Evolutionary conservation across 306 rosid species (phyloP).

Genomic region (Astragalus glycyphyllos): DNA sequence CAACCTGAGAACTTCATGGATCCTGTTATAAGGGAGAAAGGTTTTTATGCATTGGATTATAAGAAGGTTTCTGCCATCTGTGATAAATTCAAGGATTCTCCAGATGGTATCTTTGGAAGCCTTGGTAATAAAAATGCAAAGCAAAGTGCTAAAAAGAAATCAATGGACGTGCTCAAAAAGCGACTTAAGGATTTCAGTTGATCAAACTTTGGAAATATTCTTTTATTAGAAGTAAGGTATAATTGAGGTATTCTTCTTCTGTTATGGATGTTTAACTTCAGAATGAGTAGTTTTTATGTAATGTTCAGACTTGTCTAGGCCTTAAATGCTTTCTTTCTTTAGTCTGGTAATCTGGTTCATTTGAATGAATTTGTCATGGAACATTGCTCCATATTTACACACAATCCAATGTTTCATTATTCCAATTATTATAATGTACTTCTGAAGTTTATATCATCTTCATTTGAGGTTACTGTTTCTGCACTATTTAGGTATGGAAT

Average conservation of each 20-base stretch:
- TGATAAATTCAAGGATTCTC: constrained; percentile 83
- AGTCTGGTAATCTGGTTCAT: background rate
- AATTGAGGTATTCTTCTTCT: constrained; percentile 25
- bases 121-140: constrained; percentile 72
- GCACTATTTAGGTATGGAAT: background rate
- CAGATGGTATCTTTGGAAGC: constrained; percentile 91
- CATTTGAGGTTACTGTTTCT: background rate
- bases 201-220: constrained; percentile 38
- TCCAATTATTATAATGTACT: background rate
- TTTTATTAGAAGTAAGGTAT: constrained; percentile 46
- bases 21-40: constrained; percentile 80
- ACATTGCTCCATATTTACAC: constrained; percentile 17
- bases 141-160: constrained; percentile 81
- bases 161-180: constrained; percentile 84
- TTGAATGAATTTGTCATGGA: constrained; percentile 29
- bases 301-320: constrained; percentile 25
- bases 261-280: constrained; percentile 33
- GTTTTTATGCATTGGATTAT: constrained; percentile 76
- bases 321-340: background rate
- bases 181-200: constrained; percentile 84
- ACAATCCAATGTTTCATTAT: constrained; percentile 14
- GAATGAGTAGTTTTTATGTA: constrained; percentile 33
- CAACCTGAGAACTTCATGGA: constrained; percentile 96
- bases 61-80: constrained; percentile 81
- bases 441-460: background rate